phyloP scores from a whole-genome alignment of 768 basidiomycete genomes.

The Mrakia frigida region DNA sequence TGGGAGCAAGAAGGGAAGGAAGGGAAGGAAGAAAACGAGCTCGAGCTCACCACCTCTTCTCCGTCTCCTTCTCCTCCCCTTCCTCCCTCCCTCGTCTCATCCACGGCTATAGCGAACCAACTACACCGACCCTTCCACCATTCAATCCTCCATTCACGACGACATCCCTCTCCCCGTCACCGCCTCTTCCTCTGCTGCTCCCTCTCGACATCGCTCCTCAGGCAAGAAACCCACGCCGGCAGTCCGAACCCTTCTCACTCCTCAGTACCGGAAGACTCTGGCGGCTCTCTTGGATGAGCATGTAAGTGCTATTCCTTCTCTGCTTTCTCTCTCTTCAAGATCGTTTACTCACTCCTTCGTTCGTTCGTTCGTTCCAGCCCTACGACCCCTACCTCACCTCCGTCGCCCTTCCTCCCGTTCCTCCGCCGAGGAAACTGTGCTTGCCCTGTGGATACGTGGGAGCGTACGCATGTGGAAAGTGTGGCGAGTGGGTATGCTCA shows the following conservation, averaged over 20 bases:
- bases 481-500: constrained; percentile 13
- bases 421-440: constrained; percentile 8
- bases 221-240: constrained; percentile 5
- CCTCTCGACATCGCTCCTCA: neutral
- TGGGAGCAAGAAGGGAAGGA: neutral
- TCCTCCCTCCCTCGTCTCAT: neutral
- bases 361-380: neutral
- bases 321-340: neutral
- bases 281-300: neutral
- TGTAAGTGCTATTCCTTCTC: neutral
- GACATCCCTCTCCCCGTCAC: neutral
- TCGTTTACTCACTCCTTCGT: neutral
- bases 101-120: neutral
- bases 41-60: neutral
- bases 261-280: constrained; percentile 7
- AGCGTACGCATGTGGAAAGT: constrained; percentile 1
- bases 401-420: neutral
- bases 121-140: constrained; percentile 15
- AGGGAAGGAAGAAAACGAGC: too few species aligned
- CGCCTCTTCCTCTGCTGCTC: neutral
- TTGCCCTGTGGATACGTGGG: constrained; percentile 7
- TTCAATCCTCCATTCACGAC: neutral
- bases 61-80: neutral
- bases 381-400: constrained; percentile 3
- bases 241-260: constrained; percentile 13